Conservation (phyloP, 2,329 filamentous ascomycete genomes). For the Kalmusia sp. region DNA sequence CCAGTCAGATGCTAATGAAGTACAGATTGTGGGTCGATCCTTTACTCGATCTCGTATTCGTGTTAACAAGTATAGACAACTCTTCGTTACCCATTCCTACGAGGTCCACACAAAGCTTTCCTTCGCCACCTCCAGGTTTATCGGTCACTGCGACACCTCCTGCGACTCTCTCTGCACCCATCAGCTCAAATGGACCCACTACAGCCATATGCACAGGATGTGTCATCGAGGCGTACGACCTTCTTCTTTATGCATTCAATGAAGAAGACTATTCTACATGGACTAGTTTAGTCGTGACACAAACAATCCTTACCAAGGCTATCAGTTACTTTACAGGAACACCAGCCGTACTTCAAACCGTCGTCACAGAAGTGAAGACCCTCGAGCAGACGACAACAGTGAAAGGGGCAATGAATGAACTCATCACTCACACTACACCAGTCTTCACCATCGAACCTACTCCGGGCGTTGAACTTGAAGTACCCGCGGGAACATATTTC, state of each 20-base stretch:
- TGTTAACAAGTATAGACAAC: constrained; percentile 9
- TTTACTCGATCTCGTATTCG: not conserved
- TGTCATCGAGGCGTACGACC: constrained; percentile 31
- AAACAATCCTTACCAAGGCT: constrained; percentile 32
- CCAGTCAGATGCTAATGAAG: not conserved
- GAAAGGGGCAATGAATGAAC: constrained; percentile 14
- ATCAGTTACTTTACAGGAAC: constrained; percentile 34
- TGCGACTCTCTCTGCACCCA: too few species aligned
- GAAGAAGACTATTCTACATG: not conserved
- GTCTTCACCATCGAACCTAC: constrained; percentile 29
- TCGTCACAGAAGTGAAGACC: constrained; percentile 30
- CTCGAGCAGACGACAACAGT: constrained; percentile 37
- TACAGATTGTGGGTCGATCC: constrained; percentile 25
- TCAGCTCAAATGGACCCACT: constrained; percentile 7
- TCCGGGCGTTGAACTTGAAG: constrained; percentile 14
- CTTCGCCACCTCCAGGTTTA: not conserved
- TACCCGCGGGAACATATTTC: constrained; percentile 38
- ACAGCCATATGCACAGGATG: constrained; percentile 39
- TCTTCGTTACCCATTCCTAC: not conserved
- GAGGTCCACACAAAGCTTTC: not conserved
- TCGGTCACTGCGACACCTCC: not conserved
- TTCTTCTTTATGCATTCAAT: constrained; percentile 13
- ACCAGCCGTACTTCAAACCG: constrained; percentile 27
- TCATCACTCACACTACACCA: constrained; percentile 30
- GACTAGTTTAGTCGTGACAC: constrained; percentile 29